phyloP scores from a whole-genome alignment of 129 eudicot species.

The Smallanthus sonchifolius region DNA sequence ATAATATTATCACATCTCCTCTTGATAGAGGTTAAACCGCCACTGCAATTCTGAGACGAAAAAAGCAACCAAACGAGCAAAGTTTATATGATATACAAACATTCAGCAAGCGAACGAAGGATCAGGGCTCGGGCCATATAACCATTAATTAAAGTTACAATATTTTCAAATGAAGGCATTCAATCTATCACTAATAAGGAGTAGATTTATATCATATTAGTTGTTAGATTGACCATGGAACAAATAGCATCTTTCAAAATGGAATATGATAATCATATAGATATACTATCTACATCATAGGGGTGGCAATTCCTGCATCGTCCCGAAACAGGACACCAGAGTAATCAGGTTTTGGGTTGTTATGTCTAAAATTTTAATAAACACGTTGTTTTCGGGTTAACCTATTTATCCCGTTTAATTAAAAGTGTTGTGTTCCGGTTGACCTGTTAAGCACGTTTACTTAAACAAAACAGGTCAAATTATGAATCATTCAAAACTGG shows the following conservation, averaged over 20 bases:
- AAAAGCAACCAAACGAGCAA: conserved; percentile 4
- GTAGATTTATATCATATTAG: not conserved
- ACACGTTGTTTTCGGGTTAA: not conserved
- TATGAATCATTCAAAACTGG: not conserved
- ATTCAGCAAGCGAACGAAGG: not conserved
- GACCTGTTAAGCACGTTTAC: too few species aligned
- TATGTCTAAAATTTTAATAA: not conserved
- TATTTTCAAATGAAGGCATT: too few species aligned
- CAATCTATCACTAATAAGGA: not conserved
- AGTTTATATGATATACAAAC: not conserved
- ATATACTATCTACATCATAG: not conserved
- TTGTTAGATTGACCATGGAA: not conserved
- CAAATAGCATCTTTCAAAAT: not conserved
- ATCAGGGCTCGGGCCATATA: too few species aligned
- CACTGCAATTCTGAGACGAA: conserved; percentile 32
- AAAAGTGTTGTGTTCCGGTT: not conserved
- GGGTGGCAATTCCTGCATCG: not conserved
- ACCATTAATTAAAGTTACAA: not conserved
- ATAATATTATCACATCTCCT: conserved; percentile 29
- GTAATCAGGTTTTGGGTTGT: not conserved
- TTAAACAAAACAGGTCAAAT: not conserved
- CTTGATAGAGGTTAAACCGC: conserved; percentile 24
- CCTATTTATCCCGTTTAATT: not conserved
- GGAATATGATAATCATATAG: not conserved
- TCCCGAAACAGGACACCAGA: not conserved